Conservation (phyloP, 2,329 filamentous ascomycete species). For the Gremmenia infestans region DNA sequence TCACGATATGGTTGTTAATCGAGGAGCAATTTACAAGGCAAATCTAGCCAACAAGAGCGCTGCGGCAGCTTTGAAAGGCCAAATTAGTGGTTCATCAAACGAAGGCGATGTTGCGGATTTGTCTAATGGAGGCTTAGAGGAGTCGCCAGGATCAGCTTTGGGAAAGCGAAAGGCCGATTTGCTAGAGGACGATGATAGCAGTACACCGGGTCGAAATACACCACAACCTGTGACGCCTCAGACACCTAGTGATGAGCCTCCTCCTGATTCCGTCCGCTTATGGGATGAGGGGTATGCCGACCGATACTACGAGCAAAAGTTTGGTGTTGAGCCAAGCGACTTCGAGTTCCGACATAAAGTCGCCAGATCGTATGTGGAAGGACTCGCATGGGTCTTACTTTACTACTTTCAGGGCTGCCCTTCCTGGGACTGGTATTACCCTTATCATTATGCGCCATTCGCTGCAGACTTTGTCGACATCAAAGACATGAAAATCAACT, state of each 20-base stretch:
- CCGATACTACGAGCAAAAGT: constrained; percentile 96
- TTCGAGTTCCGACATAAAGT: constrained; percentile 84
- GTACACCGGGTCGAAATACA: constrained; percentile 55
- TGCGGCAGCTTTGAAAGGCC: constrained; percentile 79
- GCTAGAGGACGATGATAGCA: constrained; percentile 55
- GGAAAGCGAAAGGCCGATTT: constrained; percentile 75
- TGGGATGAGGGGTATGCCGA: constrained; percentile 97
- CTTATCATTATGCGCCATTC: constrained; percentile 97
- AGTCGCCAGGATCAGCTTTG: constrained; percentile 45
- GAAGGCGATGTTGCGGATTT: constrained; percentile 13
- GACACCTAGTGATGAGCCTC: constrained; percentile 53
- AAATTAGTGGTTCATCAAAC: constrained; percentile 45
- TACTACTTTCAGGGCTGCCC: constrained; percentile 99
- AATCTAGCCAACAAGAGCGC: constrained; percentile 91
- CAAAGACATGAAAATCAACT: constrained; percentile 70
- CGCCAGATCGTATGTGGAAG: constrained; percentile 87
- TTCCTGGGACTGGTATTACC: constrained; percentile 99
- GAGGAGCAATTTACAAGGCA: constrained; percentile 58
- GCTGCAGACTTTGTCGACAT: constrained; percentile 90
- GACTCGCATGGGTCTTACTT: constrained; percentile 87
- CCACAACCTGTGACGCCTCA: constrained; percentile 45
- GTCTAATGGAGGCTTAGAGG: constrained; percentile 17
- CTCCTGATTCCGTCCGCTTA: constrained; percentile 76
- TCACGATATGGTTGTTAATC: constrained; percentile 83
- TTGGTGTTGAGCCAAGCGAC: constrained; percentile 75